Evolutionary conservation across 805 yeast genomes (phyloP).

Genomic region (Zygoascus biomembranicola): DNA sequence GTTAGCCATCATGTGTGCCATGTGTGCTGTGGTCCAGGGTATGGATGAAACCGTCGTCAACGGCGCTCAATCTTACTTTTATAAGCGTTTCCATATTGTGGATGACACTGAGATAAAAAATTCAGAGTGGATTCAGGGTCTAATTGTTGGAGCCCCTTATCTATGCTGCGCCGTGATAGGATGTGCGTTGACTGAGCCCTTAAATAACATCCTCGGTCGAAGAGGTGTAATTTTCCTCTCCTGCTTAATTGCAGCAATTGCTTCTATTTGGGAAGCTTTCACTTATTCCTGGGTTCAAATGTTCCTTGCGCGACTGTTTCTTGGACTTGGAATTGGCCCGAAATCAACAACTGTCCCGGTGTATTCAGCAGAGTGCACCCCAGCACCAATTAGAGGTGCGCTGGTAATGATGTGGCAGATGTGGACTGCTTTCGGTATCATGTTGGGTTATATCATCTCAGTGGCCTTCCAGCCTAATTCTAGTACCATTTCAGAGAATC

Average conservation of each 20-base stretch:
- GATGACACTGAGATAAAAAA: constrained; percentile 4
- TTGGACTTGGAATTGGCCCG: constrained; percentile 61
- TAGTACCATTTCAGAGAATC: constrained; percentile 30
- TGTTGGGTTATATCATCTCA: constrained; percentile 54
- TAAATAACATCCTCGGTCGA: constrained; percentile 48
- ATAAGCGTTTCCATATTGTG: constrained; percentile 14
- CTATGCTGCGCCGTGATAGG: constrained; percentile 49
- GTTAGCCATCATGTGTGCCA: constrained; percentile 51
- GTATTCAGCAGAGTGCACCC: constrained; percentile 55
- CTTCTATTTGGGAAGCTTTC: constrained; percentile 60
- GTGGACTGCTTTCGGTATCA: constrained; percentile 67
- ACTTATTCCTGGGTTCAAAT: constrained; percentile 53
- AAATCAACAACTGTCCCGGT: constrained; percentile 64
- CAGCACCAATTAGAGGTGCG: constrained; percentile 53
- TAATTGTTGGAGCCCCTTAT: constrained; percentile 60
- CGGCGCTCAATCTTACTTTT: constrained; percentile 49
- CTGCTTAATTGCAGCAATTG: constrained; percentile 47
- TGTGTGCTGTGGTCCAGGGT: constrained; percentile 65
- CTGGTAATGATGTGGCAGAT: constrained; percentile 67
- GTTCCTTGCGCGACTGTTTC: constrained; percentile 48
- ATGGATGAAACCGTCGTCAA: constrained; percentile 67
- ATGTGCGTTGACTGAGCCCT: constrained; percentile 46
- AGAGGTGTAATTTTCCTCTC: constrained; percentile 52
- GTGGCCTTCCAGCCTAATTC: constrained; percentile 46
- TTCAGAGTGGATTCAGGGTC: constrained; percentile 41